These are phyloP conservation scores for Yarrowia hollandica DNA, from an alignment of 805 yeast species.

Conservation along the genomic window DNA sequence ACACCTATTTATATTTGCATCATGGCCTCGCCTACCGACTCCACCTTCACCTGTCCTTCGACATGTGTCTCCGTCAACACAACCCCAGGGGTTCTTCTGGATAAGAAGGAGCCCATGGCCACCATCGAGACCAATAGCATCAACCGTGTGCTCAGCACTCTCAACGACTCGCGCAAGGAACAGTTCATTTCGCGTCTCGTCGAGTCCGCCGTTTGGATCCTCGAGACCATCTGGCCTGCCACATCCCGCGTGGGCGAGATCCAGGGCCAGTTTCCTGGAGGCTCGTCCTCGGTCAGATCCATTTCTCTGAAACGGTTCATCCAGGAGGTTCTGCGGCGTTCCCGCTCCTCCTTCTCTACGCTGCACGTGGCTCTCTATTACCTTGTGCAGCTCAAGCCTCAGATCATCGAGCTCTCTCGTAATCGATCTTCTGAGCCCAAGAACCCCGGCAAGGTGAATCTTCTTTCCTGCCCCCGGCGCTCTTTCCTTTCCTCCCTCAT, in stretches of 20 bases:
- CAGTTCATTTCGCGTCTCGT: slow-evolving; percentile 31
- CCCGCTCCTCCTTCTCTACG: slow-evolving; percentile 60
- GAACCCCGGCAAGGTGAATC: slow-evolving; percentile 7
- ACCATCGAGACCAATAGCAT: slow-evolving; percentile 11
- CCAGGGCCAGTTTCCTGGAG: slow-evolving; percentile 31
- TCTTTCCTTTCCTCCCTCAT: slow-evolving; percentile 68
- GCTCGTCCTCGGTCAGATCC: slow-evolving; percentile 29
- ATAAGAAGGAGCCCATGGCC: slow-evolving; percentile 8
- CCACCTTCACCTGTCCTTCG: slow-evolving; percentile 26
- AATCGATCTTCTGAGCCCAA: slow-evolving; percentile 3
- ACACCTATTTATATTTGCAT: slow-evolving; percentile 1
- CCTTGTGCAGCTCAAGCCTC: slow-evolving; percentile 50
- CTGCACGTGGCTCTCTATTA: slow-evolving; percentile 70
- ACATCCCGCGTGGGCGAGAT: slow-evolving; percentile 30
- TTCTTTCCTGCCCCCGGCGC: slow-evolving; percentile 56
- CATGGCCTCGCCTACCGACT: slow-evolving; percentile 22
- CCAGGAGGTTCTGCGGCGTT: slow-evolving; percentile 46
- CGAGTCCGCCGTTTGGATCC: slow-evolving; percentile 38
- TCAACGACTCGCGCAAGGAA: slow-evolving; percentile 15
- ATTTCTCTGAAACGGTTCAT: slow-evolving; percentile 43
- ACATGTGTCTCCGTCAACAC: slow-evolving; percentile 20
- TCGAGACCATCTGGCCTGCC: slow-evolving; percentile 40
- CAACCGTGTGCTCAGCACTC: slow-evolving; percentile 16
- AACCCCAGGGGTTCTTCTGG: slow-evolving; percentile 13
- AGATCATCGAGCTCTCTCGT: slow-evolving; percentile 23